phyloP scores from a whole-genome alignment of 2,329 filamentous ascomycete genomes.

The Claviceps maximensis region DNA sequence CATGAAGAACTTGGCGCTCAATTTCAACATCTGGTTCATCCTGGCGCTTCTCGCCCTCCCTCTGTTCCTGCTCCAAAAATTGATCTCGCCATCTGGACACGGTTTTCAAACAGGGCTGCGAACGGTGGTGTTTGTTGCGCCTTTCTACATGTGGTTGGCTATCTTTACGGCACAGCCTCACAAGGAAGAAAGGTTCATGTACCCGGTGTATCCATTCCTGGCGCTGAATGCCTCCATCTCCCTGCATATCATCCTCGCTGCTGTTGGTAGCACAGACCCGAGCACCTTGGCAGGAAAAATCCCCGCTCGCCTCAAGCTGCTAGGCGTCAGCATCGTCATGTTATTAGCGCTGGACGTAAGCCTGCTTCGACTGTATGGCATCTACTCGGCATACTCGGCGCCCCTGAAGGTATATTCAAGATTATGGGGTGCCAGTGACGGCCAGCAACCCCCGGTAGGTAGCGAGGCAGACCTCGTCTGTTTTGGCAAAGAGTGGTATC shows the following conservation, averaged over 20 bases:
- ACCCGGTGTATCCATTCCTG: slow-evolving; percentile 83
- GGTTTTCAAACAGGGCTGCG: slow-evolving; percentile 60
- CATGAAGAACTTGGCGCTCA: slow-evolving; percentile 75
- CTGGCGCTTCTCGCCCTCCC: slow-evolving; percentile 65
- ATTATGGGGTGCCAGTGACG: slow-evolving; percentile 41
- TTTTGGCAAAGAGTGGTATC: slow-evolving; percentile 95
- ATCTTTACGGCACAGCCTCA: slow-evolving; percentile 91
- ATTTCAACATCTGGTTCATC: slow-evolving; percentile 92
- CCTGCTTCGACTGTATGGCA: slow-evolving; percentile 58
- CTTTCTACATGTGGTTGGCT: slow-evolving; percentile 87
- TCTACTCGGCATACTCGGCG: slow-evolving; percentile 71
- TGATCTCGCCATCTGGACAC: slow-evolving; percentile 45
- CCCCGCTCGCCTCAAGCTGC: slow-evolving; percentile 60
- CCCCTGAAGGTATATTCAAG: slow-evolving; percentile 59
- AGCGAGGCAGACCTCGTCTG: slow-evolving; percentile 60
- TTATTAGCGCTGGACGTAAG: slow-evolving; percentile 53
- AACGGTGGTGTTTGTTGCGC: slow-evolving; percentile 62
- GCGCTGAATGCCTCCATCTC: slow-evolving; percentile 78
- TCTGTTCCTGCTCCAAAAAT: slow-evolving; percentile 60
- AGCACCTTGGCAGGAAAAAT: slow-evolving; percentile 56
- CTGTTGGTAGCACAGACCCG: slow-evolving; percentile 58
- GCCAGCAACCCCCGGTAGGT: slow-evolving; percentile 32
- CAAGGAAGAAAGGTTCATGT: slow-evolving; percentile 99
- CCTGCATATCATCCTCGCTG: slow-evolving; percentile 65
- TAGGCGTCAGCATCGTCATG: slow-evolving; percentile 45